Conservation (phyloP, 495 filamentous ascomycete genomes). For the Trichoderma virens region DNA sequence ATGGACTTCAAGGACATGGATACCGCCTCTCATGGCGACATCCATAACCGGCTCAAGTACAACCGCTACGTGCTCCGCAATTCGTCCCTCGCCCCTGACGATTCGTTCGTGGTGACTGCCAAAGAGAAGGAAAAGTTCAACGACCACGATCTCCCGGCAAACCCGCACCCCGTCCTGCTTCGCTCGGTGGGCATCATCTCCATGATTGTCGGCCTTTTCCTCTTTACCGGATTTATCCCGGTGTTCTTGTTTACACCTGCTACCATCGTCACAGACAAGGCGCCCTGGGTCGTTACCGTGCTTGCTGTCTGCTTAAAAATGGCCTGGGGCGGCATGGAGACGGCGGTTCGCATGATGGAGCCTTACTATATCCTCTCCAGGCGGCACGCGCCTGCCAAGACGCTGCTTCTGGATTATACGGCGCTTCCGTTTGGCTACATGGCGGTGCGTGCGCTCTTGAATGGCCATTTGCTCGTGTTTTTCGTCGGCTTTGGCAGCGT, state of each 20-base stretch:
- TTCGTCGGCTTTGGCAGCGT: constrained; percentile 55
- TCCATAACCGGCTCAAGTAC: constrained; percentile 55
- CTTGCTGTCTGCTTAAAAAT: constrained; percentile 59
- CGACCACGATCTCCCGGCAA: constrained; percentile 34
- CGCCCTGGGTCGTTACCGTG: constrained; percentile 56
- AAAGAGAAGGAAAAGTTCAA: constrained; percentile 31
- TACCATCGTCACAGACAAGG: constrained; percentile 46
- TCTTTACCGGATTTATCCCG: constrained; percentile 47
- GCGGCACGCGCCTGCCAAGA: constrained; percentile 53
- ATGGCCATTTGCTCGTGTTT: constrained; percentile 55
- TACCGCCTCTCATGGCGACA: constrained; percentile 52
- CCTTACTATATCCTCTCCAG: constrained; percentile 62
- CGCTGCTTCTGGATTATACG: constrained; percentile 63
- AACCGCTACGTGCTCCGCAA: constrained; percentile 63
- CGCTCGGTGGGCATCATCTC: constrained; percentile 50
- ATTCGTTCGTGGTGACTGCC: constrained; percentile 21
- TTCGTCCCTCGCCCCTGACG: constrained; percentile 51
- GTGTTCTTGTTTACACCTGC: constrained; percentile 49
- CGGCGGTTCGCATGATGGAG: constrained; percentile 63
- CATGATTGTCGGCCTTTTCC: constrained; percentile 40
- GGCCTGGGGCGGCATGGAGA: constrained; percentile 61
- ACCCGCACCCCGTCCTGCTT: constrained; percentile 64
- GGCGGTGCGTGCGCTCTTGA: constrained; percentile 50
- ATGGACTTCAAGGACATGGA: constrained; percentile 69
- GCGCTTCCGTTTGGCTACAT: constrained; percentile 60